These are phyloP conservation scores for Aspergillus carbonarius DNA, from an alignment of 2,329 filamentous ascomycete genomes.

Conservation along the genomic window DNA sequence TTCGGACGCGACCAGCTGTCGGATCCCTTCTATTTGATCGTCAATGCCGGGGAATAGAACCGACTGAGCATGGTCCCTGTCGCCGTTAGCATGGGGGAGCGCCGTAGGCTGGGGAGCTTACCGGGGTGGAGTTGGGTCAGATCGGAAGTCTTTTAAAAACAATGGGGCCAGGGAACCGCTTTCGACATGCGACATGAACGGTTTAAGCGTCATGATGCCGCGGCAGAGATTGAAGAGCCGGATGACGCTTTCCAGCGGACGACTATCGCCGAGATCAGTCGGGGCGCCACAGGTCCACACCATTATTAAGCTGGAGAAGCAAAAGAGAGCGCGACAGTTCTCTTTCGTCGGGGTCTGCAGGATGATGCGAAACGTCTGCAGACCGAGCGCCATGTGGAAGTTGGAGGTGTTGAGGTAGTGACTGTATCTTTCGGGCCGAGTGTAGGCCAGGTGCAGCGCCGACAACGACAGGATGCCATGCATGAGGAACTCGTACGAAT, in stretches of 20 bases:
- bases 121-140: not conserved
- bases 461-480: constrained; percentile 7
- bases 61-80: not conserved
- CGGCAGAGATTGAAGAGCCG: constrained; percentile 8
- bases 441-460: constrained; percentile 11
- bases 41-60: not conserved
- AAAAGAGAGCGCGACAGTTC: constrained; percentile 11
- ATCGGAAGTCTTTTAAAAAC: not conserved
- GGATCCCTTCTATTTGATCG: not conserved
- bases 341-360: constrained; percentile 4
- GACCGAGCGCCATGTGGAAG: constrained; percentile 19
- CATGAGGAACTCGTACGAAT: constrained; percentile 9
- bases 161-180: not conserved
- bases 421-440: constrained; percentile 16
- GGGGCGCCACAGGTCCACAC: constrained; percentile 9
- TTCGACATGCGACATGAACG: not conserved
- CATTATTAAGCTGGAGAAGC: constrained; percentile 11
- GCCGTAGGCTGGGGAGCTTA: not conserved
- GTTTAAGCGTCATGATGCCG: constrained; percentile 6
- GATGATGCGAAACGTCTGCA: constrained; percentile 9
- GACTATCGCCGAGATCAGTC: not conserved
- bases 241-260: constrained; percentile 1
- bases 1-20: not conserved
- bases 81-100: not conserved
- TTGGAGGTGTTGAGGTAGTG: constrained; percentile 16